Base-by-base conservation (phyloP, 225 moss, liverwort and hornwort species). In the Rhytidiadelphus loreus region DNA sequence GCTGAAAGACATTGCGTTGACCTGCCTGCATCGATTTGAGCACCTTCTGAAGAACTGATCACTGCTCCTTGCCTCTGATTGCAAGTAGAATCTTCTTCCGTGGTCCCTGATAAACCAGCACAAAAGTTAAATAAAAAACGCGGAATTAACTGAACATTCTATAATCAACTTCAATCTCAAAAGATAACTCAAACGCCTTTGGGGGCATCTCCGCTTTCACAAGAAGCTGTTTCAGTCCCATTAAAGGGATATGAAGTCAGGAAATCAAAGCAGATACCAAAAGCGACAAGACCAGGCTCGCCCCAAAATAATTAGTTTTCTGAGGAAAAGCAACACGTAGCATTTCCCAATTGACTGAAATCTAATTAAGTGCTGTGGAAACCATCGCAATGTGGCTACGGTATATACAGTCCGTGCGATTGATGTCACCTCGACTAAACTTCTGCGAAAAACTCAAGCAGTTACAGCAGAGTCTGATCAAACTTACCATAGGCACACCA, bases 61-160 rank as follows among this genome's bases (percentile, higher is more conserved):
- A 97, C 84, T 89, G 80, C 80, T 92, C 91, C 85, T 89, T 93
- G 79, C 94, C 90, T 48, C 93, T 91, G 77, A 96, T 88, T 84
- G 98, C 96, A 50, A 98, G 93, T 62, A 98, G 93, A 84, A 98
- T 98, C 85, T 98, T 98, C 94, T 95, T 98, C 88, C 96, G 95
- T 71, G 98, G 97, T 71, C 97, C 98, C 95, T 97, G 94, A 72
- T 65, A 76, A 92, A 86, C 53, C 57, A 73, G 61, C 73, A 68
- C 3, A 64, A 90, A 70, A 55, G 73, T 15, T 0, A 61, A 57
- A 77, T 48, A 50, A 44, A n/a, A 41, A 85, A 71, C 8, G 64
- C 28, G 64, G 6, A 64, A 35, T n/a, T 56, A 11, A 76, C 28
- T 16, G 9, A 80, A 48, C 16, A 72, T 64, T 85, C 46, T 32